phyloP scores from a whole-genome alignment of 306 rosid species.

The Macrotyloma uniflorum region DNA sequence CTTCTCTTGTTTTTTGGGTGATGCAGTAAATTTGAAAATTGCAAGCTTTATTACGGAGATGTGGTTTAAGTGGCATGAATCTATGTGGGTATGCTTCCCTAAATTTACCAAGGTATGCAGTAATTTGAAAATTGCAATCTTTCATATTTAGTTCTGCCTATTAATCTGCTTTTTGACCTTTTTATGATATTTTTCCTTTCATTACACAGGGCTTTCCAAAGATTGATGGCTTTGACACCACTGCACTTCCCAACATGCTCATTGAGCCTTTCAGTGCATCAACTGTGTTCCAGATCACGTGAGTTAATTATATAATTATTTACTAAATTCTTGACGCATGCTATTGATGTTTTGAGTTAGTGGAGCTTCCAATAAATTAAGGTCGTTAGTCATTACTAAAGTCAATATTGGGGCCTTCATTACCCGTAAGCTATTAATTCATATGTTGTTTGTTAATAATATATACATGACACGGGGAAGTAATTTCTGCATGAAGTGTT shows the following conservation, averaged over 20 bases:
- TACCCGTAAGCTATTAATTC: neutral
- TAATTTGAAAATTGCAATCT: neutral
- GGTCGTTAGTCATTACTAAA: neutral
- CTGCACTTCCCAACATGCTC: slow-evolving; percentile 64
- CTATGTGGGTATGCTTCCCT: slow-evolving; percentile 71
- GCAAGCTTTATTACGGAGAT: slow-evolving; percentile 73
- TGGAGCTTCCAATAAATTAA: neutral
- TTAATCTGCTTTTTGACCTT: slow-evolving; percentile 2
- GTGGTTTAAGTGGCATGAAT: slow-evolving; percentile 97
- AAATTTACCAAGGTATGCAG: slow-evolving; percentile 54
- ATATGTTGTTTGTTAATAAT: neutral
- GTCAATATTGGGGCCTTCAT: neutral
- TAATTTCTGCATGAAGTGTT: neutral
- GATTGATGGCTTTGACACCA: slow-evolving; percentile 45
- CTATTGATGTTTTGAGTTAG: neutral
- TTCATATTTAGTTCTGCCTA: neutral
- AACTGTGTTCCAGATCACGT: slow-evolving; percentile 72
- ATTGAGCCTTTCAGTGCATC: slow-evolving; percentile 68
- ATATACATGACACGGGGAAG: neutral
- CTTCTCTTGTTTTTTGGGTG: neutral
- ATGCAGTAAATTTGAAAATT: slow-evolving; percentile 57
- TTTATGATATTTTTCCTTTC: neutral
- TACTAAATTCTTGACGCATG: neutral
- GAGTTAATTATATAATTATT: slow-evolving; percentile 45
- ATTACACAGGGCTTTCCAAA: slow-evolving; percentile 57